A percentile compares a stretch with the other conserved stretches of the same genome.
phyloP scores from a whole-genome alignment of 225 moss, liverwort and hornwort species.

The Polytrichum commune region DNA sequence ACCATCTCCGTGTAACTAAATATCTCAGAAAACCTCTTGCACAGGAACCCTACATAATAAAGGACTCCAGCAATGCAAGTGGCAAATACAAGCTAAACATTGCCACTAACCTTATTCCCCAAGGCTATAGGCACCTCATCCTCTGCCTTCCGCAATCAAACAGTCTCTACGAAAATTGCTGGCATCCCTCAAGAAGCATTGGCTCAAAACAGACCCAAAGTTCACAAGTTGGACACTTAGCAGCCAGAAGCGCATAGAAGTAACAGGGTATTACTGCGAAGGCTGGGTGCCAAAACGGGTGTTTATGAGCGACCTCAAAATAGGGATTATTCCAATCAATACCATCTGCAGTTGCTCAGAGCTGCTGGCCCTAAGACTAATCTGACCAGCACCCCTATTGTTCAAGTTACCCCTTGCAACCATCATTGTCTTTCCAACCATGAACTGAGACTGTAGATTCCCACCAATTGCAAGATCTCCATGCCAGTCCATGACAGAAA shows the following conservation, averaged over 20 bases:
- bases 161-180: slow-evolving; percentile 4
- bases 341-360: slow-evolving; percentile 65
- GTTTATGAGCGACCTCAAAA: slow-evolving; percentile 42
- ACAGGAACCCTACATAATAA: not conserved
- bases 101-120: slow-evolving; percentile 3
- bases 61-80: not conserved
- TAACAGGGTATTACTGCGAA: slow-evolving; percentile 5
- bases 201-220: not conserved
- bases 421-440: slow-evolving; percentile 62
- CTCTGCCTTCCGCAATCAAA: not conserved
- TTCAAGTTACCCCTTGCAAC: slow-evolving; percentile 57
- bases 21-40: not conserved
- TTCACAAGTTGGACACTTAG: not conserved
- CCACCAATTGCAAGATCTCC: slow-evolving; percentile 64
- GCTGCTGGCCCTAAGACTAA: slow-evolving; percentile 63
- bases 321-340: slow-evolving; percentile 50
- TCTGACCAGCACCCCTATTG: slow-evolving; percentile 63
- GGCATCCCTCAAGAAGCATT: not conserved
- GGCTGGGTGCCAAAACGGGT: not conserved
- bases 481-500: slow-evolving; percentile 69
- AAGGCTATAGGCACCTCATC: not conserved
- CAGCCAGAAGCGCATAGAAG: not conserved
- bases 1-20: not conserved
- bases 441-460: slow-evolving; percentile 54
- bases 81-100: not conserved